Evolutionary conservation across 2,329 filamentous ascomycete species (phyloP), one percentile per base, ranked within the genome.

Genomic region (Rhinocladiella mackenziei): DNA sequence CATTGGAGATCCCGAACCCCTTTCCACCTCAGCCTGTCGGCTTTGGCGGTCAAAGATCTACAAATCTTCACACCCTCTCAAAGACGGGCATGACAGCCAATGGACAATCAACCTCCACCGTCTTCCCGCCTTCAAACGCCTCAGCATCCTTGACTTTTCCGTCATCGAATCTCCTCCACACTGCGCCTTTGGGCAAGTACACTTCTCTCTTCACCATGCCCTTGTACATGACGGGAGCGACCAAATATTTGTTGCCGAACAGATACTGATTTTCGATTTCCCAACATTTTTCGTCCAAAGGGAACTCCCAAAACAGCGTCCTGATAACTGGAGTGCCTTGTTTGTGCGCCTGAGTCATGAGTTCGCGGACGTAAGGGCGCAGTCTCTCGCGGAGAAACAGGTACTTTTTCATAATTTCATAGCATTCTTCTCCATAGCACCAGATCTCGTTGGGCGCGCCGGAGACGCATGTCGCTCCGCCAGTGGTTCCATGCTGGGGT

Each of bases 371-470:
- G 49, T 84, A 84, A 1, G 68, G 68, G 3, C 80, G 66, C 58
- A 84, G 46, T 23, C 70, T 58, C 60, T 84, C 80, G 2, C 80
- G 69, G 9, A 84, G 65, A 4, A 56, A 51, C 57, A 85, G 69
- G 51, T 82, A 83, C 52, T 69, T 75, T 56, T 71, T 69, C 59
- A 77, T 80, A 22, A 84, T 80, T 22, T 65, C 68, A 48, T 80
- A 81, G 0, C 80, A 73, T 19, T 77, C 70, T 5, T 74, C 69
- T 0, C 81, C 80, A 55, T 82, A 84, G 1, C 73, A 79, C 80
- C 80, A 84, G 1, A 84, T 74, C 59, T 84, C 81, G 53, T 83
- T 82, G 0, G 67, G 60, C 0, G 74, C 77, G 10, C 78, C 79
- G 8, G 64, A 64, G 9, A 60, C 54, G 45, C 65, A 68, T 3